A percentile compares a stretch with the other conserved stretches of the same genome.
These are phyloP conservation scores for Nicotiana knightiana DNA, from an alignment of 257 asterid genomes.

Conservation along the genomic window DNA sequence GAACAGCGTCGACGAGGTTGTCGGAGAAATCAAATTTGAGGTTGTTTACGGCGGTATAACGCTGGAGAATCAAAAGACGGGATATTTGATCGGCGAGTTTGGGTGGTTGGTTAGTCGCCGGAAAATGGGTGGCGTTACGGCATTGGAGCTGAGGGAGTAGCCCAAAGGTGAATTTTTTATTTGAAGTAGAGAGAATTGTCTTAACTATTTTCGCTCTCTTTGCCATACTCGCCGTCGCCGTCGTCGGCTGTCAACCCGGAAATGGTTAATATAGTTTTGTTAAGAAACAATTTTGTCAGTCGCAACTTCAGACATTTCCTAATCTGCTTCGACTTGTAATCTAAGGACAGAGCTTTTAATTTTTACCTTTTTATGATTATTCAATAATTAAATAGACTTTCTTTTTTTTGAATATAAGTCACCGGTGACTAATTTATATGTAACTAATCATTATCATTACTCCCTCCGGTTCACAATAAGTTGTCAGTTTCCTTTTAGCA, in stretches of 20 bases:
- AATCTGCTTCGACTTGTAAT: neutral
- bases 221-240: neutral
- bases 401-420: too few relatives aligned
- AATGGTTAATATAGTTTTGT: too few relatives aligned
- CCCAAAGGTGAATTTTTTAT: neutral
- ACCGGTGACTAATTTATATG: too few relatives aligned
- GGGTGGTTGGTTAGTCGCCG: constrained; percentile 3
- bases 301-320: neutral
- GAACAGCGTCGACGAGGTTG: constrained; percentile 56
- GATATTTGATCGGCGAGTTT: constrained; percentile 39
- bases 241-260: too few relatives aligned
- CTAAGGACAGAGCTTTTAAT: neutral
- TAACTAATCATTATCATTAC: neutral
- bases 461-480: too few relatives aligned
- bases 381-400: neutral
- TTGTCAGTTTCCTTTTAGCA: too few relatives aligned
- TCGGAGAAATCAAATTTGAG: constrained; percentile 59
- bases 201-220: neutral
- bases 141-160: constrained; percentile 1
- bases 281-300: neutral
- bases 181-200: neutral
- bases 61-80: constrained; percentile 67
- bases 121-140: constrained; percentile 11
- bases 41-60: constrained; percentile 44
- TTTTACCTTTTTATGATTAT: neutral